phyloP scores from a whole-genome alignment of 441 rosid species.

The Syzygium syzygioides region DNA sequence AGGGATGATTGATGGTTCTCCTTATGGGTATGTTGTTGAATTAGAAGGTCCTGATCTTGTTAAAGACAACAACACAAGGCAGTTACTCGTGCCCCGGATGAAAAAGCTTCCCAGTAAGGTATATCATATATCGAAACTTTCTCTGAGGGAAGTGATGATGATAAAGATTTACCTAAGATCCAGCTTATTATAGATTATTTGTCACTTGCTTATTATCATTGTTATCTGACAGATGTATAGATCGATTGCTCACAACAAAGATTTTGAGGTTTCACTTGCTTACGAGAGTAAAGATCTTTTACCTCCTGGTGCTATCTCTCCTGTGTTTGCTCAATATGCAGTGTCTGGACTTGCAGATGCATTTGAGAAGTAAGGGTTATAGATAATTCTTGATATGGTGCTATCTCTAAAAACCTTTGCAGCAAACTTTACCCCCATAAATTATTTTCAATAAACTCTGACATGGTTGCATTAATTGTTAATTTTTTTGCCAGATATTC shows the following conservation, averaged over 20 bases:
- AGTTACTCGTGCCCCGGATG: slow-evolving; percentile 81
- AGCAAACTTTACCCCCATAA: neutral
- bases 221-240: slow-evolving; percentile 70
- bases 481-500: slow-evolving; percentile 53
- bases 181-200: neutral
- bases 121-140: slow-evolving; percentile 1
- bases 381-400: neutral
- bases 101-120: slow-evolving; percentile 97
- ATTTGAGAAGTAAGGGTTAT: slow-evolving; percentile 65
- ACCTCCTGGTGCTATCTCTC: slow-evolving; percentile 66
- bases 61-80: slow-evolving; percentile 65
- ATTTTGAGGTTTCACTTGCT: slow-evolving; percentile 84
- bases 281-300: slow-evolving; percentile 68
- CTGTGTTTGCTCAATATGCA: slow-evolving; percentile 76
- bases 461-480: neutral
- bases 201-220: slow-evolving; percentile 12
- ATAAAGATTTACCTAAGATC: neutral
- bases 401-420: neutral
- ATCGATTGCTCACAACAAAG: slow-evolving; percentile 66
- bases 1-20: slow-evolving; percentile 92
- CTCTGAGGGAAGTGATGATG: neutral
- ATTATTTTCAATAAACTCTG: neutral
- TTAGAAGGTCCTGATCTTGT: slow-evolving; percentile 66
- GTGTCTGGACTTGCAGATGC: slow-evolving; percentile 77
- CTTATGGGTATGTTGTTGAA: slow-evolving; percentile 71